Evolutionary conservation across 805 yeast species (phyloP), one percentile per base, ranked within the genome.

Genomic region (Candida suzukii): DNA sequence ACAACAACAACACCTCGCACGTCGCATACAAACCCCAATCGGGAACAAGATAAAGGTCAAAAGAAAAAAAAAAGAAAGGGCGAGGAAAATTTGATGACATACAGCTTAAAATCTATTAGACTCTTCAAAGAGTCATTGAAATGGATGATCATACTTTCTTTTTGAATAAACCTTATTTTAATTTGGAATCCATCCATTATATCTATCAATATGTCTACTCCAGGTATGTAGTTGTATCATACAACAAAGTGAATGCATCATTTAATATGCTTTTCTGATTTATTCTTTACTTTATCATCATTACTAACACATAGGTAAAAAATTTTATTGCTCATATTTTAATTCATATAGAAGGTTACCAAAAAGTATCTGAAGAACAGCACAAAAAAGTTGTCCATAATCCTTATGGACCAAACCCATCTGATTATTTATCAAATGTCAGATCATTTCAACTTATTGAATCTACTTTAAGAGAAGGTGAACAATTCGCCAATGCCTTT

Each of bases 401-500:
- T 61, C 98, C 98, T 49, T 91, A 91, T 57, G 99, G 95, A 16
- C 95, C 96, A 52, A 85, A 91, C 61, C 97, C 98, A 43, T 79
- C 87, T 40, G 99, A 91, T 70, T 90, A 68, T 63, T 67, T 91
- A 45, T 87, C 96, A 24, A 91, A 91, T 61, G 98, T 91, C 28
- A 73, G 83, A 49, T 80, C 76, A 51, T 91, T 90, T 69, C 88
- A 91, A 72, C 65, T 91, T 57, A 91, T 91, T 59, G 99, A 91
- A 70, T 86, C 96, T 28, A 91, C 99, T 4, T 73, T 91, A 44
- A 80, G 99, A 71, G 99, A 91, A 69, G 99, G 99, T 64, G 99
- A 91, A 68, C 99, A 91, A 67, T 91, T 91, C 61, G 97, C 98
- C 58, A 91, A 91, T 60, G 95, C 99, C 4, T 93, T 91, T 67